phyloP scores from a whole-genome alignment of 345 rosid species.

The Brassica carinata region DNA sequence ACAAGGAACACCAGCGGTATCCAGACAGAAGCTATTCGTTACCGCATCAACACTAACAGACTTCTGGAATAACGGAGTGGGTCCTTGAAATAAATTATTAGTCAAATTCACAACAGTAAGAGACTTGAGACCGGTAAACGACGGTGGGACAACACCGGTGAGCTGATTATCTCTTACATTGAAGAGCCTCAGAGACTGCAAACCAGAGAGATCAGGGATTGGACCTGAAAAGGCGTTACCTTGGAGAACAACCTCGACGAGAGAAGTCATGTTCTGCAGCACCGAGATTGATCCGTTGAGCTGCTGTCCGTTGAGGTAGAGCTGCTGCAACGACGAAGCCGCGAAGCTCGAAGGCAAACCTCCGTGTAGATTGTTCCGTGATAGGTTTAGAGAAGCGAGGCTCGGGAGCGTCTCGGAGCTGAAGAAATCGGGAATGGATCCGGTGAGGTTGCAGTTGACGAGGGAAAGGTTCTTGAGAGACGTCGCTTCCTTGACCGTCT shows the following conservation, averaged over 20 bases:
- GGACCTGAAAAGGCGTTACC: slow-evolving; percentile 67
- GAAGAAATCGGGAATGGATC: slow-evolving; percentile 57
- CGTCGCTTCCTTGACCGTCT: slow-evolving; percentile 44
- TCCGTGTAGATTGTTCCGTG: slow-evolving; percentile 57
- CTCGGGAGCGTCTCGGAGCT: slow-evolving; percentile 39
- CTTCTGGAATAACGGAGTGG: too few species aligned
- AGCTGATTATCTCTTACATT: slow-evolving; percentile 62
- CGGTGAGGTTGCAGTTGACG: slow-evolving; percentile 44
- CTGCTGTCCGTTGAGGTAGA: slow-evolving; percentile 56
- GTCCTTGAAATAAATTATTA: too few species aligned
- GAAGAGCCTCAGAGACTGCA: slow-evolving; percentile 42
- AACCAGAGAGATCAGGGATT: slow-evolving; percentile 59
- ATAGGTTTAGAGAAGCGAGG: slow-evolving; percentile 47
- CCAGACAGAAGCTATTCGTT: too few species aligned
- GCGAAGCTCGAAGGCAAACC: slow-evolving; percentile 51
- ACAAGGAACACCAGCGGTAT: slow-evolving; percentile 40
- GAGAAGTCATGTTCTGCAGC: slow-evolving; percentile 56
- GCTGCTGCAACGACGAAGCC: slow-evolving; percentile 41
- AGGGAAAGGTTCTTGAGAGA: slow-evolving; percentile 56
- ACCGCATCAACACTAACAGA: too few species aligned
- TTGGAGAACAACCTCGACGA: slow-evolving; percentile 64
- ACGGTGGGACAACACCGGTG: slow-evolving; percentile 63
- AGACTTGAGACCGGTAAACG: slow-evolving; percentile 42
- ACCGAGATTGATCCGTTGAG: slow-evolving; percentile 62
- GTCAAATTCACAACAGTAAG: slow-evolving; percentile 51